A percentile compares a stretch with the other conserved stretches of the same genome.
phyloP scores from a whole-genome alignment of 106 monocot genomes.

The Acanthochlamys bracteata region DNA sequence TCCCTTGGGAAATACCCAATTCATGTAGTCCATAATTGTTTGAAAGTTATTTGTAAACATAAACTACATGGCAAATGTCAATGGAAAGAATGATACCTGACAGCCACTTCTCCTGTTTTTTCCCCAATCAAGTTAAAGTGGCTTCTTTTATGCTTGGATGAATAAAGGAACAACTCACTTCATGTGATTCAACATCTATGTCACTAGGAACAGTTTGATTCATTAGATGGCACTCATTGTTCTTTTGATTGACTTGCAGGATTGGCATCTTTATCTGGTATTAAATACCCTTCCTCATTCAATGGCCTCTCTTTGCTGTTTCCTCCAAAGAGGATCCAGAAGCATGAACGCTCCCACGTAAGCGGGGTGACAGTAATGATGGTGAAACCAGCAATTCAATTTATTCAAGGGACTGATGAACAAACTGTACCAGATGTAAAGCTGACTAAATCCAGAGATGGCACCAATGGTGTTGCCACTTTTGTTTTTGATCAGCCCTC shows the following conservation, averaged over 20 bases:
- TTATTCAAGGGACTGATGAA: slow-evolving; percentile 87
- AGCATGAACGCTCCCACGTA: neutral
- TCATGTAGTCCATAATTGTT: no score
- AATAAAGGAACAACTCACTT: neutral
- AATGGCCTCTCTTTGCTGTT: slow-evolving; percentile 36
- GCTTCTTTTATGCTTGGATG: neutral
- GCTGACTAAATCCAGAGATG: slow-evolving; percentile 86
- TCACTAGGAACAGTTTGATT: no score
- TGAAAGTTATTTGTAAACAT: no score
- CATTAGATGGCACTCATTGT: neutral
- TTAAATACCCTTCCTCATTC: slow-evolving; percentile 41
- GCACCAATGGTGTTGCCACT: slow-evolving; percentile 77
- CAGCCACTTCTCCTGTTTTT: no score
- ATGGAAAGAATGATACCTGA: no score
- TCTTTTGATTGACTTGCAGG: slow-evolving; percentile 21
- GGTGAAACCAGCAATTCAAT: slow-evolving; percentile 74
- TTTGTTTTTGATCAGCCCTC: slow-evolving; percentile 82
- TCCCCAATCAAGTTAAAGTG: neutral
- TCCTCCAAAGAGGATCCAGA: slow-evolving; percentile 8
- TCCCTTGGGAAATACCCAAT: no score
- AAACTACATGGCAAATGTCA: no score
- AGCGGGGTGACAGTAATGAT: slow-evolving; percentile 37
- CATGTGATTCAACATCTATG: neutral
- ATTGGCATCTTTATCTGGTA: slow-evolving; percentile 13
- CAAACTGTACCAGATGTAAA: slow-evolving; percentile 81